Conservation (phyloP, 2,329 filamentous ascomycete genomes). For the Chaetothyriales sp. region DNA sequence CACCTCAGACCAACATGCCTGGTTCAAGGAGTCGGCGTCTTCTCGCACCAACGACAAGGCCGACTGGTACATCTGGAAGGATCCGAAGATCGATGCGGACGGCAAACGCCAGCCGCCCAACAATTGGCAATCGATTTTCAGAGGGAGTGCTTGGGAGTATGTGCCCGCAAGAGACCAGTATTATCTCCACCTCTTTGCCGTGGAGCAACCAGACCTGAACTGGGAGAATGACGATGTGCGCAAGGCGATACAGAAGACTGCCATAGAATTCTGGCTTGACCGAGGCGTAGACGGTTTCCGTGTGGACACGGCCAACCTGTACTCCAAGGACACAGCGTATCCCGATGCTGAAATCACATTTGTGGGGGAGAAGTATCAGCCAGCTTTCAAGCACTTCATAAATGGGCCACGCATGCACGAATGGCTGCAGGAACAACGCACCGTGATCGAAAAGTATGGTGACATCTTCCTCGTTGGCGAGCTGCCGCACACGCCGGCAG, state of each 20-base stretch:
- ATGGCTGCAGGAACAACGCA: slow-evolving; percentile 39
- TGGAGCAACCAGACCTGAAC: slow-evolving; percentile 62
- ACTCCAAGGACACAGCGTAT: slow-evolving; percentile 15
- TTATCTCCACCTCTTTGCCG: slow-evolving; percentile 57
- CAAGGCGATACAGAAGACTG: slow-evolving; percentile 48
- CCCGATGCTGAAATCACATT: slow-evolving; percentile 27
- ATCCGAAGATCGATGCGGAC: slow-evolving; percentile 36
- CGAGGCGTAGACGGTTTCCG: slow-evolving; percentile 55
- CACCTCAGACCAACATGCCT: slow-evolving; percentile 44
- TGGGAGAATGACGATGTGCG: slow-evolving; percentile 55
- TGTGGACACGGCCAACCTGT: slow-evolving; percentile 34
- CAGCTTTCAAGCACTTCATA: slow-evolving; percentile 34
- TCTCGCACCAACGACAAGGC: slow-evolving; percentile 32
- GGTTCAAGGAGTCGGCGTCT: slow-evolving; percentile 41
- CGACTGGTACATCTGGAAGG: slow-evolving; percentile 53
- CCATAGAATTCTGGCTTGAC: slow-evolving; percentile 61
- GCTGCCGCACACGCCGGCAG: slow-evolving; percentile 35
- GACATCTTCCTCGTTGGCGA: slow-evolving; percentile 48
- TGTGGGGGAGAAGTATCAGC: slow-evolving; percentile 30
- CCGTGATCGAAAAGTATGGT: slow-evolving; percentile 40
- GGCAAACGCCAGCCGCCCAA: slow-evolving; percentile 45
- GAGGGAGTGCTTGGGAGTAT: slow-evolving; percentile 21
- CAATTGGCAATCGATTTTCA: slow-evolving; percentile 35
- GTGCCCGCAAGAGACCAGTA: slow-evolving; percentile 35
- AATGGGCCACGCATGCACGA: slow-evolving; percentile 46